Conservation (phyloP, 805 yeast genomes). For the Debaryomyces tyrocola region DNA sequence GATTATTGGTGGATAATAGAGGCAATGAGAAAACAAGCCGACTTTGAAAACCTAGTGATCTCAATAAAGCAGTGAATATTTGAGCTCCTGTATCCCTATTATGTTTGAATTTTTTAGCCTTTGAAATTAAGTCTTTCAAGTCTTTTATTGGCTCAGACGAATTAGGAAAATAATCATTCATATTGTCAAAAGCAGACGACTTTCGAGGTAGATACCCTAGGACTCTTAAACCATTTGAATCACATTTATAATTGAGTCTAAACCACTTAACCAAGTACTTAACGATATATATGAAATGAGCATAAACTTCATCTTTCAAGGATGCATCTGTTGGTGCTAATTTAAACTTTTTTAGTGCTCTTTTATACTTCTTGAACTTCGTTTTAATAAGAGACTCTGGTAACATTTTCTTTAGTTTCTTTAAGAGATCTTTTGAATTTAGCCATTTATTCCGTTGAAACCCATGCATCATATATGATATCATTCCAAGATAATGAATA, state of each 20-base stretch:
- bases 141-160: conserved; percentile 12
- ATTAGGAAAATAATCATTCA: conserved; percentile 20
- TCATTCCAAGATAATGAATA: conserved; percentile 23
- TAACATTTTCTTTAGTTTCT: conserved; percentile 21
- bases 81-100: conserved; percentile 37
- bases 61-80: conserved; percentile 26
- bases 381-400: conserved; percentile 18
- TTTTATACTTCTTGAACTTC: conserved; percentile 17
- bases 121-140: conserved; percentile 8
- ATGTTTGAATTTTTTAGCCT: conserved; percentile 22
- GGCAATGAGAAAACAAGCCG: conserved; percentile 34
- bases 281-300: conserved; percentile 25
- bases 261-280: conserved; percentile 37
- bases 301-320: conserved; percentile 8
- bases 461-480: conserved; percentile 21
- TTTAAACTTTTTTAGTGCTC: conserved; percentile 2
- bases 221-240: conserved; percentile 29
- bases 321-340: neutral
- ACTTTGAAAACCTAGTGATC: conserved; percentile 29
- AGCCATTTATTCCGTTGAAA: conserved; percentile 20
- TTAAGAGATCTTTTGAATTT: conserved; percentile 16
- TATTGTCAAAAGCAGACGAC: neutral
- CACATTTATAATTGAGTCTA: conserved; percentile 26
- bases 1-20: conserved; percentile 13
- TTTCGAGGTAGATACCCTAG: conserved; percentile 23